Evolutionary conservation across 1,284 basidiomycete genomes (phyloP).

Genomic region (Pyrrhoderma lamaoense): DNA sequence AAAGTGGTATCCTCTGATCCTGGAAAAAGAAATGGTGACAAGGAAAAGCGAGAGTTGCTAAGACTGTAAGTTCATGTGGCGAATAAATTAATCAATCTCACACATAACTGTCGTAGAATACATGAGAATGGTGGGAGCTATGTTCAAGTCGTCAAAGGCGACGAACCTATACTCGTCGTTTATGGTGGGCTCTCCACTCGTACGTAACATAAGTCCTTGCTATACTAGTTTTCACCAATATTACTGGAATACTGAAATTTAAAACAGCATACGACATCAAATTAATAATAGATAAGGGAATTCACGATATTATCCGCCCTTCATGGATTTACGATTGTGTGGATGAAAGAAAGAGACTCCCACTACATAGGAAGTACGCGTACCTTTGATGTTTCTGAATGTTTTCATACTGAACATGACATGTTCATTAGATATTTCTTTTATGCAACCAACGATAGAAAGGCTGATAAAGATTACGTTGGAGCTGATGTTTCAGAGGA

Average conservation of each 20-base stretch:
- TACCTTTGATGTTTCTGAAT: not conserved
- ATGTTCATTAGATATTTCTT: conserved; percentile 57
- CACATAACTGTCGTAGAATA: conserved; percentile 41
- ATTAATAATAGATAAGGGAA: conserved; percentile 54
- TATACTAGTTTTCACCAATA: not conserved
- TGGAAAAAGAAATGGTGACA: conserved; percentile 57
- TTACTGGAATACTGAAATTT: not conserved
- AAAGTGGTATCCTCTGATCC: conserved; percentile 75
- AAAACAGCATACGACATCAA: conserved; percentile 58
- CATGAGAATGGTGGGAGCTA: conserved; percentile 70
- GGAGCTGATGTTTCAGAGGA: conserved; percentile 28
- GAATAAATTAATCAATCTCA: conserved; percentile 1
- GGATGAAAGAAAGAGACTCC: conserved; percentile 42
- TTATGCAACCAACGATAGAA: conserved; percentile 44
- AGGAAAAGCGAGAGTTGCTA: conserved; percentile 58
- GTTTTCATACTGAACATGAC: not conserved
- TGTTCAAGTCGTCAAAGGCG: conserved; percentile 49
- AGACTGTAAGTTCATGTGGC: conserved; percentile 42
- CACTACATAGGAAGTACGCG: conserved; percentile 60
- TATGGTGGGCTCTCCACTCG: conserved; percentile 61
- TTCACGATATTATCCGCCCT: conserved; percentile 67
- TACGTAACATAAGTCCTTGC: conserved; percentile 22
- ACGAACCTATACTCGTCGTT: conserved; percentile 44
- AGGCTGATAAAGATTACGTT: conserved; percentile 24
- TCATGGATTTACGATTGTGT: conserved; percentile 80